Evolutionary conservation across 345 rosid species (phyloP).

Genomic region (Leavenworthia alabamica): DNA sequence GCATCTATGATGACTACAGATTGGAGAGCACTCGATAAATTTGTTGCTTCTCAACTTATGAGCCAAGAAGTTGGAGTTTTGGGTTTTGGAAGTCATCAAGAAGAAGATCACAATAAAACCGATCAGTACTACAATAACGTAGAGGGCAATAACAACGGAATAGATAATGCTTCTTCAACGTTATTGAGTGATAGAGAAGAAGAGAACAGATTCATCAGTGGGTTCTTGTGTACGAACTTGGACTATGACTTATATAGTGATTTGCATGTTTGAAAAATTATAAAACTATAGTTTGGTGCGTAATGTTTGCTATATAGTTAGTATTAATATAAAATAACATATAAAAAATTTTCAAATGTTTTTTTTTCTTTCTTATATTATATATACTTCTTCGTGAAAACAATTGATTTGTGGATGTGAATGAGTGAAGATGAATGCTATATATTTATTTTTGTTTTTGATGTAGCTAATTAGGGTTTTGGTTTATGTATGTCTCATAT

Average conservation of each 20-base stretch:
- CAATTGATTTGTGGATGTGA: slow-evolving; percentile 12
- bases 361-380: neutral
- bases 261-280: slow-evolving; percentile 52
- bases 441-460: neutral
- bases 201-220: slow-evolving; percentile 40
- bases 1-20: slow-evolving; percentile 45
- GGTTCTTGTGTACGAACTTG: slow-evolving; percentile 42
- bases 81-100: slow-evolving; percentile 26
- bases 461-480: too few relatives aligned
- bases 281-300: slow-evolving; percentile 6
- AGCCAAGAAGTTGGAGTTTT: slow-evolving; percentile 58
- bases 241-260: slow-evolving; percentile 46
- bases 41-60: slow-evolving; percentile 81
- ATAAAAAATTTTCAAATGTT: slow-evolving; percentile 10
- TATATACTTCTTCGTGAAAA: neutral
- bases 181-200: slow-evolving; percentile 47
- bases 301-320: slow-evolving; percentile 16
- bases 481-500: neutral
- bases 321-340: slow-evolving; percentile 20
- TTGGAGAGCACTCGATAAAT: slow-evolving; percentile 87
- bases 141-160: slow-evolving; percentile 8
- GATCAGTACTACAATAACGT: slow-evolving; percentile 1
- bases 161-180: slow-evolving; percentile 30
- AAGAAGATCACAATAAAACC: neutral
- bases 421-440: slow-evolving; percentile 4